Evolutionary conservation across 2,329 filamentous ascomycete genomes (phyloP), one percentile per base, ranked within the genome.

Genomic region (Alternaria arborescens): DNA sequence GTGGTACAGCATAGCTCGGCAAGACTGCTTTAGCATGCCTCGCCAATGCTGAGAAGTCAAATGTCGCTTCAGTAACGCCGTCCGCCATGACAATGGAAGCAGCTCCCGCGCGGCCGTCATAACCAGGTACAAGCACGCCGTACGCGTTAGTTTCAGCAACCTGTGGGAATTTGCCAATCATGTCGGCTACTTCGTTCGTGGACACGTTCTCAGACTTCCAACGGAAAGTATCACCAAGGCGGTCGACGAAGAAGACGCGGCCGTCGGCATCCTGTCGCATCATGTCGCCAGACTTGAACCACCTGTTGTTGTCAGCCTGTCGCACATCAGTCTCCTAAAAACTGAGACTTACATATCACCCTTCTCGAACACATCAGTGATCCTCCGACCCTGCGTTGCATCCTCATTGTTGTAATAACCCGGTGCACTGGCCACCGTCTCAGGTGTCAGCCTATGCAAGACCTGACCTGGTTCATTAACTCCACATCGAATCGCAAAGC

Each of bases 141-240:
- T 83, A 83, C 7, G 80, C 81, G 47, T 80, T 82, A 10, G 78
- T 73, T 64, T 82, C 81, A 20, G 77, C 78, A 6, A 83, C 69
- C 46, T 80, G 76, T 1, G 77, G 71, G 52, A 75, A 80, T n/a
- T 68, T 67, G 30, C 80, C 79, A 2, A 83, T 51, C 38, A 79
- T 74, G 52, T 82, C 79, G 43, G 75, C 70, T 10, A 84, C 80
- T 67, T 83, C 81, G 48, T 77, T 80, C 5, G 81, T 82, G 1
- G 80, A 81, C 4, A 83, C 79, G 65, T 83, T 83, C 66, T 83
- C 80, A 3, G 79, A 79, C 60, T 78, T 81, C 78, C 78, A 80
- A 51, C 77, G 75, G 63, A 78, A 79, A 4, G 77, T 79, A 50
- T 79, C 77, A 51, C 77, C 77, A 7, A 79, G 66, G 42, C 77